phyloP scores from a whole-genome alignment of 2,329 filamentous ascomycete species.

The Monosporascus cannonballus region DNA sequence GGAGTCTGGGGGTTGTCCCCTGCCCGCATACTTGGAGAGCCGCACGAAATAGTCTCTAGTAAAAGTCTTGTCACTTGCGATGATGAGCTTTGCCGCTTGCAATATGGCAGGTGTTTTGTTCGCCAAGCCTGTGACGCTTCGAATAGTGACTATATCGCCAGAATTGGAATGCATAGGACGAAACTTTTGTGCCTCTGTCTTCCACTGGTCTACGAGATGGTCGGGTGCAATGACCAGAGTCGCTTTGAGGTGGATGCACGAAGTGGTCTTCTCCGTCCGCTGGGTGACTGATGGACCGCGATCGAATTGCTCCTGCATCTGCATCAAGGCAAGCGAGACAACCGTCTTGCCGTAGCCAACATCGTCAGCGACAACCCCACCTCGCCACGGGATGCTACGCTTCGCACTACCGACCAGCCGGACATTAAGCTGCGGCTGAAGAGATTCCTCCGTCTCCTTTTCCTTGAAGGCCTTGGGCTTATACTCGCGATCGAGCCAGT shows the following conservation, averaged over 20 bases:
- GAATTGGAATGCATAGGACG: slow-evolving; percentile 12
- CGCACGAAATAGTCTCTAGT: slow-evolving; percentile 8
- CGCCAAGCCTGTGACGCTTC: slow-evolving; percentile 7
- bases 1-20: slow-evolving; percentile 4
- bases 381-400: slow-evolving; percentile 19
- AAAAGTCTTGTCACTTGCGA: slow-evolving; percentile 27
- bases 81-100: slow-evolving; percentile 30
- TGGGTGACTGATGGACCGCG: slow-evolving; percentile 8
- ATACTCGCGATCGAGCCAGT: slow-evolving; percentile 25
- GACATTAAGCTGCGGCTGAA: slow-evolving; percentile 25
- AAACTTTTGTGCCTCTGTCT: slow-evolving; percentile 27
- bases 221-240: slow-evolving; percentile 34
- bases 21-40: slow-evolving; percentile 12
- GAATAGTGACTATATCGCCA: slow-evolving; percentile 21
- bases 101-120: slow-evolving; percentile 6
- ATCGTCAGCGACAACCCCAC: slow-evolving; percentile 37
- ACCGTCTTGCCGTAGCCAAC: slow-evolving; percentile 41
- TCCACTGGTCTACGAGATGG: slow-evolving; percentile 36
- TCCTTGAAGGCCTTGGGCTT: slow-evolving; percentile 24
- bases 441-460: slow-evolving; percentile 32
- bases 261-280: slow-evolving; percentile 2
- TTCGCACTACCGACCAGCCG: slow-evolving; percentile 27
- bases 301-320: slow-evolving; percentile 19
- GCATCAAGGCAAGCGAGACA: slow-evolving; percentile 32
- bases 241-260: slow-evolving; percentile 25